These are phyloP conservation scores for Endocalyx cinctus DNA, from an alignment of 2,329 filamentous ascomycete genomes.

Conservation along the genomic window DNA sequence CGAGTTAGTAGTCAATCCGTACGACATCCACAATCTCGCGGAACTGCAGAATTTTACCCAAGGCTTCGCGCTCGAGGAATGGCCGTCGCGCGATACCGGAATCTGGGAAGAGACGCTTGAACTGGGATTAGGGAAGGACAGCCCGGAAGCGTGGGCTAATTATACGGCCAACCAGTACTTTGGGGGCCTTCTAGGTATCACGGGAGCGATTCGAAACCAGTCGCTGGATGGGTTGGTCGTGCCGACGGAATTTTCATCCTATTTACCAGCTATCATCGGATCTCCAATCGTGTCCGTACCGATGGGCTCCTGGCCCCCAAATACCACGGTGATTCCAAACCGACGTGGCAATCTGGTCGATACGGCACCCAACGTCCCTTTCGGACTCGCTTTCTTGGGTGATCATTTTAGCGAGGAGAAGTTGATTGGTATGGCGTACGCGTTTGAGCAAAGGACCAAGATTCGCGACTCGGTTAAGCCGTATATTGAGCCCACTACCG, in stretches of 20 bases:
- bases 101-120: conserved; percentile 51
- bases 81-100: conserved; percentile 53
- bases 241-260: conserved; percentile 45
- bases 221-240: conserved; percentile 59
- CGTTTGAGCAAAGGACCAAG: conserved; percentile 57
- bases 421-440: conserved; percentile 62
- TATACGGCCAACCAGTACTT: conserved; percentile 50
- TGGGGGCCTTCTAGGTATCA: conserved; percentile 55
- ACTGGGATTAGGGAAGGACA: conserved; percentile 50
- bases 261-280: conserved; percentile 51
- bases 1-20: conserved; percentile 52
- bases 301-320: conserved; percentile 44
- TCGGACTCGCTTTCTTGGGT: conserved; percentile 62
- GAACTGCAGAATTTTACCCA: conserved; percentile 55
- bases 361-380: conserved; percentile 48
- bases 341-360: conserved; percentile 44
- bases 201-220: conserved; percentile 53
- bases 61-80: conserved; percentile 48
- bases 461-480: conserved; percentile 24
- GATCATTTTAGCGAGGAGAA: conserved; percentile 55
- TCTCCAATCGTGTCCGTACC: conserved; percentile 60
- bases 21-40: conserved; percentile 45
- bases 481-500: conserved; percentile 25
- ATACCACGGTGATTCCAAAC: conserved; percentile 42
- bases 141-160: conserved; percentile 50